Evolutionary conservation across 192 early-diverging fungal species (phyloP).

Genomic region (Globomyces pollinis-pini): DNA sequence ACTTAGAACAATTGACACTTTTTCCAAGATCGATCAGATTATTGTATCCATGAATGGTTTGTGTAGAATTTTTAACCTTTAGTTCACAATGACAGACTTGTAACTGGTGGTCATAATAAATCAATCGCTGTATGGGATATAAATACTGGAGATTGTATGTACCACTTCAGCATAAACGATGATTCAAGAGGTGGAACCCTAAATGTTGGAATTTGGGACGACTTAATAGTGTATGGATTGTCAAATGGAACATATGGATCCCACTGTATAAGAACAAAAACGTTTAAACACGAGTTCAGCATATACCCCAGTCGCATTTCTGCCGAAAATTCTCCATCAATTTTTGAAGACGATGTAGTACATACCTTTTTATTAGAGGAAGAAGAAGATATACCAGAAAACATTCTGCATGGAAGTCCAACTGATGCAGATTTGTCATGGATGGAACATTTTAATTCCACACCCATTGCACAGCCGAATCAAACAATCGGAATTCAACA

Average conservation of each 20-base stretch:
- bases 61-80: too few species aligned
- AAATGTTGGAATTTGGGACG: not conserved
- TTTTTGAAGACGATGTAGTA: not conserved
- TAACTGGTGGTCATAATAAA: not conserved
- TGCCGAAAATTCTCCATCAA: too few species aligned
- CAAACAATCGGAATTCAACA: too few species aligned
- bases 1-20: too few species aligned
- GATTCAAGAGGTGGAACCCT: not conserved
- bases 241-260: not conserved
- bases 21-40: too few species aligned
- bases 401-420: not conserved
- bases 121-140: not conserved
- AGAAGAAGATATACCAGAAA: not conserved
- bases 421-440: too few species aligned
- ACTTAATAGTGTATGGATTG: not conserved
- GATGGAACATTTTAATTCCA: too few species aligned
- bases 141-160: not conserved
- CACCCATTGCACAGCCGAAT: too few species aligned
- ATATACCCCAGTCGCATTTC: too few species aligned
- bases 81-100: not conserved
- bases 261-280: not conserved
- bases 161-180: not conserved
- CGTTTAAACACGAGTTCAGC: too few species aligned
- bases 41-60: not conserved
- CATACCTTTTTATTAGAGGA: not conserved